Base-by-base conservation (phyloP, 495 filamentous ascomycete species). In the Xylaria castorea region DNA sequence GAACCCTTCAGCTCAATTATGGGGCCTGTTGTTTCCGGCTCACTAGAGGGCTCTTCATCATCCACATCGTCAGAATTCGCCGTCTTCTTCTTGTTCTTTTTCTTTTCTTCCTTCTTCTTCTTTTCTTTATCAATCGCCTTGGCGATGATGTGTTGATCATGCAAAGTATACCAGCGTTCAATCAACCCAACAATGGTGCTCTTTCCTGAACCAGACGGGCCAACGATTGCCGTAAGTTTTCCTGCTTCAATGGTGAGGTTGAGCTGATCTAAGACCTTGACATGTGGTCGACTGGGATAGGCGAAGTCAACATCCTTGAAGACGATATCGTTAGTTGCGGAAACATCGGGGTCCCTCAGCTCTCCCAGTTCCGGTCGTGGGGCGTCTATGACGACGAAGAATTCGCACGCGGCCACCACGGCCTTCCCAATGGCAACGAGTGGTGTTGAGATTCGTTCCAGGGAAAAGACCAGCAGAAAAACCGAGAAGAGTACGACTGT, bases 151-250 rank as follows among this genome's bases (percentile, higher is more conserved):
- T 84, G 78, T 74, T 87, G 84, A 42, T 85, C 81, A 25, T 81
- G 77, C 46, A 97, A 91, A 40, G 93, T 89, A 76, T 99, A 99
- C 86, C 97, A 98, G 2, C 95, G 89, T 78, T 98, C 94, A 50
- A 98, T 89, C 9, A 99, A 83, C 0, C 94, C 95, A 34, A 98
- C 92, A 22, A 98, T 92, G 0, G 95, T 98, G 74, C 91, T 94
- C 83, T 99, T 99, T 46, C 95, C 92, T 53, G 92, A 93, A 20
- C 92, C 92, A 22, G 93, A 94, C 14, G 94, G 89, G 11, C 95
- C 92, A 51, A 97, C 93, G 62, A 98, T 87, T n/a, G 95, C 94
- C 34, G 93, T 93, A 50, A 94, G 92, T 79, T 94, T 92, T 18
- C 94, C 94, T 8, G 94, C 90, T 46, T 89, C 87, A 57, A 93